A percentile compares a stretch with the other conserved stretches of the same genome.
phyloP scores from a whole-genome alignment of 352 stramenopile species.

The Pythium monospermum region DNA sequence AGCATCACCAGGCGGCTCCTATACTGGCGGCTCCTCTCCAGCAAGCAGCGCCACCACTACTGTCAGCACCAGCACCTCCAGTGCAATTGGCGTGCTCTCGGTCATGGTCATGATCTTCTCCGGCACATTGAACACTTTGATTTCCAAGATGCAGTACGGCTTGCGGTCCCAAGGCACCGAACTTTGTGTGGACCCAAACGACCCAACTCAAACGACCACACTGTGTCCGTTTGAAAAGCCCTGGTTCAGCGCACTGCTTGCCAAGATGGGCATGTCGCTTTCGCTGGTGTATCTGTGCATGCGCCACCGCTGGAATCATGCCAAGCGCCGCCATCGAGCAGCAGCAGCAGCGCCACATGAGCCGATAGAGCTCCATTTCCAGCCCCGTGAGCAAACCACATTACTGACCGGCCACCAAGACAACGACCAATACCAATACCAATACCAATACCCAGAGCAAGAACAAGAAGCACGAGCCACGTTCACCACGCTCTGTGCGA shows the following conservation, averaged over 20 bases:
- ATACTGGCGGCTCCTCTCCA: neutral
- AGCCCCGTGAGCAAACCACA: constrained; percentile 20
- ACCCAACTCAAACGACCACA: constrained; percentile 25
- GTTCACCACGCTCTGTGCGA: constrained; percentile 37
- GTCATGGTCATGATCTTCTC: constrained; percentile 64
- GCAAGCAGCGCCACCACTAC: no score
- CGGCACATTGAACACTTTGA: constrained; percentile 76
- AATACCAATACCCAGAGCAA: neutral
- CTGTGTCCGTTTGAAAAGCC: constrained; percentile 78
- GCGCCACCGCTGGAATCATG: constrained; percentile 32
- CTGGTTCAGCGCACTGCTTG: constrained; percentile 79
- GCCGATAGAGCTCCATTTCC: neutral
- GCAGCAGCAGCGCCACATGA: neutral
- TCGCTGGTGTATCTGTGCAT: constrained; percentile 66
- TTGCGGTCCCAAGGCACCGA: constrained; percentile 46
- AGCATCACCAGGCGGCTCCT: no score
- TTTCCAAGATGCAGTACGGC: constrained; percentile 84
- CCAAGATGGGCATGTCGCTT: constrained; percentile 78
- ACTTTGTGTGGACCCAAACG: constrained; percentile 40
- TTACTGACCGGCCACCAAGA: constrained; percentile 17
- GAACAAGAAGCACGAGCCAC: constrained; percentile 19
- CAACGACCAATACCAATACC: neutral
- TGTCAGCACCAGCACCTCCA: neutral
- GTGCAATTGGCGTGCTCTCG: constrained; percentile 33
- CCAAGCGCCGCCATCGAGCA: constrained; percentile 19